These are phyloP conservation scores for Rhizopus microsporus DNA, from an alignment of 371 early-diverging fungal genomes.

Conservation along the genomic window DNA sequence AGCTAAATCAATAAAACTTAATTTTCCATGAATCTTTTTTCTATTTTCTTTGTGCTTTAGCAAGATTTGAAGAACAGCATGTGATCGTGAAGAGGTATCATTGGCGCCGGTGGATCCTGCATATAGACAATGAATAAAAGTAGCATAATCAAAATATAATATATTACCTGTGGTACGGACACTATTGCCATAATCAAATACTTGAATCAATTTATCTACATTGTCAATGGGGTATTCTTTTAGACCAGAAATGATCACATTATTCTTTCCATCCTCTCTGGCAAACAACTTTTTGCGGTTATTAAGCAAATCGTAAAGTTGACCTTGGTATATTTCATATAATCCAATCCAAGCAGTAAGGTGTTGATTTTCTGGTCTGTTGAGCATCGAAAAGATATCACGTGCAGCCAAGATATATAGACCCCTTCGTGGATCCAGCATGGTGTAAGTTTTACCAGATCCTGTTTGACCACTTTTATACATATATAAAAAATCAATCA, in stretches of 20 bases:
- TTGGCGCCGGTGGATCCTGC: constrained; percentile 81
- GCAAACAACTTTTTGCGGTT: constrained; percentile 87
- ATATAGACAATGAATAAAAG: constrained; percentile 6
- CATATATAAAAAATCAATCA: background rate
- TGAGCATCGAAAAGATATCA: constrained; percentile 82
- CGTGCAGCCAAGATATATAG: constrained; percentile 92
- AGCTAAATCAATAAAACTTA: constrained; percentile 95
- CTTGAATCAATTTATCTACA: constrained; percentile 84
- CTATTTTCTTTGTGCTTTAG: constrained; percentile 63
- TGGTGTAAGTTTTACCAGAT: constrained; percentile 96
- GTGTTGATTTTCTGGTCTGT: constrained; percentile 74
- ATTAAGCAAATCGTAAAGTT: constrained; percentile 92
- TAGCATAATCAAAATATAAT: background rate
- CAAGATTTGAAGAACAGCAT: constrained; percentile 94
- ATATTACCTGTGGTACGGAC: constrained; percentile 82
- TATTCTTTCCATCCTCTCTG: constrained; percentile 92
- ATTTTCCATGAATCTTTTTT: constrained; percentile 62
- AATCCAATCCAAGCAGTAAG: constrained; percentile 83
- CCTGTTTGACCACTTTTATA: constrained; percentile 90
- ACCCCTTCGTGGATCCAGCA: constrained; percentile 85
- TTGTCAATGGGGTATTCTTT: constrained; percentile 81
- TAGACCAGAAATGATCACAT: constrained; percentile 87
- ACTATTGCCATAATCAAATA: constrained; percentile 90
- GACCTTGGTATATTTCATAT: constrained; percentile 97
- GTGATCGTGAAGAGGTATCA: constrained; percentile 73